Conservation (phyloP, 108 stramenopile species). For the Epithemia pelagica region DNA sequence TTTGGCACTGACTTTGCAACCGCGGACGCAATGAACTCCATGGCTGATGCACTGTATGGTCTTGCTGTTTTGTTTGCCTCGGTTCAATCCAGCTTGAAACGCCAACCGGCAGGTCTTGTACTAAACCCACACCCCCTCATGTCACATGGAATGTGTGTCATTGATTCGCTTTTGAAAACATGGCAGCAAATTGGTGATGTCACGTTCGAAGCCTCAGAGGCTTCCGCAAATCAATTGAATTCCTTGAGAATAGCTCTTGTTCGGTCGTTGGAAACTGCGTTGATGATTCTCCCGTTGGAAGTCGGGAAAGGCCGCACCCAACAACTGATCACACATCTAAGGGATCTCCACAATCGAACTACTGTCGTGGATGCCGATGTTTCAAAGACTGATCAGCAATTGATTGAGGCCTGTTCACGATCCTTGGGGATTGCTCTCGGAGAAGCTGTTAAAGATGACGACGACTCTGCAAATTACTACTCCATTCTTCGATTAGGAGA, state of each 20-base stretch:
- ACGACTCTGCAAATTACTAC: background rate
- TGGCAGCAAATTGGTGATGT: background rate
- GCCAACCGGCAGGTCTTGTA: background rate
- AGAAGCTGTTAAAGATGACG: background rate
- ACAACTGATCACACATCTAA: background rate
- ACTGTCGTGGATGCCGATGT: background rate
- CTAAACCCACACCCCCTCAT: background rate
- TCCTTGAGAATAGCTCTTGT: background rate
- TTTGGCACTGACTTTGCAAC: background rate
- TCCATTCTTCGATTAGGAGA: background rate
- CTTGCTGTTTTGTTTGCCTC: conserved; percentile 71
- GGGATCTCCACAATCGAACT: background rate
- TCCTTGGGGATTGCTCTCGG: background rate
- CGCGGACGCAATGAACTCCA: background rate
- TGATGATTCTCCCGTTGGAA: background rate
- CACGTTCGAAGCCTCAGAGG: background rate
- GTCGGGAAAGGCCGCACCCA: background rate
- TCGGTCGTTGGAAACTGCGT: background rate
- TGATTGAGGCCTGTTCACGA: background rate
- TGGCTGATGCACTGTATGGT: conserved; percentile 49
- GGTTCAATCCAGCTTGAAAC: conserved; percentile 37
- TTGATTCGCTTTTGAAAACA: background rate
- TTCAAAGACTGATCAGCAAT: background rate
- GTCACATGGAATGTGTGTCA: background rate
- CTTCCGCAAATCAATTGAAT: background rate